phyloP scores from a whole-genome alignment of 1,139 yeast genomes.

The Blastobotrys persicus region DNA sequence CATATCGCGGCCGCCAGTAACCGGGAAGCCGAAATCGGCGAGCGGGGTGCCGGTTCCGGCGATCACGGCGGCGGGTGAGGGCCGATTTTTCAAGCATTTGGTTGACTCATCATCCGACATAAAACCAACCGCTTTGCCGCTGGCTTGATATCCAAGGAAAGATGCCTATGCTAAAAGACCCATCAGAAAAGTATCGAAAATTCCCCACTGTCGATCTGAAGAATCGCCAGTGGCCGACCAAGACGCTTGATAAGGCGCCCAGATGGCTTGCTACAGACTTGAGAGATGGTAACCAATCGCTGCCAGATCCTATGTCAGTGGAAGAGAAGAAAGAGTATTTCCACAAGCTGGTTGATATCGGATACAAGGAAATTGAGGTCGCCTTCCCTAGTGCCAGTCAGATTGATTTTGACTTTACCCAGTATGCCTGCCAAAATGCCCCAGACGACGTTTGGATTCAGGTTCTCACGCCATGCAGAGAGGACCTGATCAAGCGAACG shows the following conservation, averaged over 20 bases:
- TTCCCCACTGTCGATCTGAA: conserved; percentile 67
- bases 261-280: conserved; percentile 96
- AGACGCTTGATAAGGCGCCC: conserved; percentile 74
- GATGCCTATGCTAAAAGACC: conserved; percentile 61
- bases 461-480: conserved; percentile 89
- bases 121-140: background rate
- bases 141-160: conserved; percentile 5
- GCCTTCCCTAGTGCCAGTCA: conserved; percentile 96
- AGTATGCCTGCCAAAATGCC: conserved; percentile 87
- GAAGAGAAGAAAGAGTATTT: conserved; percentile 87
- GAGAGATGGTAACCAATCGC: conserved; percentile 95
- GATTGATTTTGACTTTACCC: conserved; percentile 91
- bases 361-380: conserved; percentile 96
- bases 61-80: background rate
- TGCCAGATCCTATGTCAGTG: conserved; percentile 95
- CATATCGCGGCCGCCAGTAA: no score
- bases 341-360: conserved; percentile 79
- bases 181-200: conserved; percentile 70
- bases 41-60: background rate
- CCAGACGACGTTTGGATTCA: conserved; percentile 93
- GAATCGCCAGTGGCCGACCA: conserved; percentile 85
- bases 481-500: conserved; percentile 82
- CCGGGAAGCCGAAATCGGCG: no score
- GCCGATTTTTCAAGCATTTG: background rate
- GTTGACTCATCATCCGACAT: background rate